These are phyloP conservation scores for Protomyces arabidopsidicola DNA, from an alignment of 1,139 yeast species.

Conservation along the genomic window DNA sequence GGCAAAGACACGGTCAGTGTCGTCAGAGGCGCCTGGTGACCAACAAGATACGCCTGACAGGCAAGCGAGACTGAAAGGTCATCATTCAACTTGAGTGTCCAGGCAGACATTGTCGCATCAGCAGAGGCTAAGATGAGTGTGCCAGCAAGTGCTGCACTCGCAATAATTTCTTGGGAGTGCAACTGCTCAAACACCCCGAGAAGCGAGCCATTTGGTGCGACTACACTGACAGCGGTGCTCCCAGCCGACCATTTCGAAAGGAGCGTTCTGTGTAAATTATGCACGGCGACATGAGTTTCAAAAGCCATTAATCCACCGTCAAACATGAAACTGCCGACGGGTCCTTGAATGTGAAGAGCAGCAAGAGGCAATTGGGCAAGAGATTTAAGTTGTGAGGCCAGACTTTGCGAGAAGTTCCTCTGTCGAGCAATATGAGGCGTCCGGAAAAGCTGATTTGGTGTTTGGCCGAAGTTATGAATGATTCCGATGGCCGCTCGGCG, in stretches of 20 bases:
- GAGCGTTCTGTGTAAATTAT: not conserved
- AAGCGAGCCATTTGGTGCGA: conserved; percentile 7
- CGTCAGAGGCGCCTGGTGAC: conserved; percentile 33
- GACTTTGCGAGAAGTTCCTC: not conserved
- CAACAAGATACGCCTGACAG: conserved; percentile 33
- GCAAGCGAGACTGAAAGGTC: conserved; percentile 25
- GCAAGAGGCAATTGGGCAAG: not conserved
- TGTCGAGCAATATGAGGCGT: conserved; percentile 55
- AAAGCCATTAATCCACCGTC: conserved; percentile 1
- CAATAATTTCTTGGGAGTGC: conserved; percentile 32
- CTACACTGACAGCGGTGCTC: conserved; percentile 5
- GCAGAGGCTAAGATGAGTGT: conserved; percentile 34
- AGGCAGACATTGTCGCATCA: conserved; percentile 34
- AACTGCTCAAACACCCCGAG: conserved; percentile 34
- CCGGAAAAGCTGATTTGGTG: conserved; percentile 65
- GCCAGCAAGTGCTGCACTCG: conserved; percentile 32
- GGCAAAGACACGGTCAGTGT: conserved; percentile 34
- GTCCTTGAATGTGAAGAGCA: not conserved
- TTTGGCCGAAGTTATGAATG: conserved; percentile 86
- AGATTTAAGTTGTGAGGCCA: not conserved
- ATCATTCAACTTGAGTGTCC: conserved; percentile 32
- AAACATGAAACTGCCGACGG: not conserved
- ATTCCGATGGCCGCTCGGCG: conserved; percentile 72
- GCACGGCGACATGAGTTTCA: not conserved
- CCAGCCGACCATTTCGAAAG: not conserved